Percentiles rank a stretch among this genome's conserved stretches.
phyloP scores from a whole-genome alignment of 2,329 filamentous ascomycete species.

The Chalara sp. region DNA sequence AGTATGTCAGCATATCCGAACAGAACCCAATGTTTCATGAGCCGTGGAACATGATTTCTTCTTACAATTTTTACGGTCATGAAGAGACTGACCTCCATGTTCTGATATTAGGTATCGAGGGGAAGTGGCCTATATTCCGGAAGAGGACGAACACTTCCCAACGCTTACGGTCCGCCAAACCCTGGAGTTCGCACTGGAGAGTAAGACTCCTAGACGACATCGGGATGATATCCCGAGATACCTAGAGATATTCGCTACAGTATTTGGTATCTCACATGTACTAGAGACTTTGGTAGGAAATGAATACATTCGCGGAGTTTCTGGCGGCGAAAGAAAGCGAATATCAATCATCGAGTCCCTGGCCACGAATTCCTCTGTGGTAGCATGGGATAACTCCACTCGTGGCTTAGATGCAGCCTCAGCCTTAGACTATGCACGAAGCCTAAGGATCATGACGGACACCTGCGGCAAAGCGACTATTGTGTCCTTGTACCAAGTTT shows the following conservation, averaged over 20 bases:
- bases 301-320: conserved; percentile 63
- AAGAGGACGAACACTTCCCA: conserved; percentile 68
- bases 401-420: conserved; percentile 68
- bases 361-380: conserved; percentile 43
- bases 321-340: conserved; percentile 68
- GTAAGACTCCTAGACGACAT: conserved; percentile 55
- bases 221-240: conserved; percentile 46
- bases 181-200: conserved; percentile 63
- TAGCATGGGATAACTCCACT: conserved; percentile 37
- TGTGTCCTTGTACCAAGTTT: conserved; percentile 69
- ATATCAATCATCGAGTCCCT: conserved; percentile 76
- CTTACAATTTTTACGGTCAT: no score
- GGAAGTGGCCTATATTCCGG: conserved; percentile 68
- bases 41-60: no score
- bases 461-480: conserved; percentile 55
- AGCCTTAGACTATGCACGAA: conserved; percentile 65
- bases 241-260: conserved; percentile 57
- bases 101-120: conserved; percentile 37
- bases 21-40: no score
- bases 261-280: conserved; percentile 67
- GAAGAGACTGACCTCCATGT: no score
- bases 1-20: conserved; percentile 30
- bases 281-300: conserved; percentile 70
- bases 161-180: conserved; percentile 71
- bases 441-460: conserved; percentile 58